A percentile compares a stretch with the other conserved stretches of the same genome.
These are phyloP conservation scores for Candida krabiensis DNA, from an alignment of 805 yeast genomes.

Conservation along the genomic window DNA sequence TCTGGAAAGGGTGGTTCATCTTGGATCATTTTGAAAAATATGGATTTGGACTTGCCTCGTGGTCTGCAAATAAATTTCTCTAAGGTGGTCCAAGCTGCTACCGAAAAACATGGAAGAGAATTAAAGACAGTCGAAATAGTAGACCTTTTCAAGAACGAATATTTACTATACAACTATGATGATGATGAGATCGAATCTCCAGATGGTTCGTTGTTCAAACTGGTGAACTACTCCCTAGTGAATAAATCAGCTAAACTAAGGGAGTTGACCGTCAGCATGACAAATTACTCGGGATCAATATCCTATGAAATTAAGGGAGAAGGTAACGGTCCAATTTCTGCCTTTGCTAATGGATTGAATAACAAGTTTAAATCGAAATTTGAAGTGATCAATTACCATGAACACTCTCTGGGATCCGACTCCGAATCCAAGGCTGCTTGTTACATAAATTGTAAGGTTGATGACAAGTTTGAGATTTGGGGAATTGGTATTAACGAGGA, in stretches of 20 bases:
- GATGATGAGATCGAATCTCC: constrained; percentile 23
- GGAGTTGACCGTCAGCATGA: constrained; percentile 47
- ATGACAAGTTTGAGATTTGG: constrained; percentile 38
- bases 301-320: constrained; percentile 46
- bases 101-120: constrained; percentile 74
- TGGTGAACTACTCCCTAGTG: constrained; percentile 26
- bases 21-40: constrained; percentile 74
- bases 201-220: constrained; percentile 22
- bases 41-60: constrained; percentile 81
- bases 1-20: constrained; percentile 90
- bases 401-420: constrained; percentile 77
- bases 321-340: constrained; percentile 85
- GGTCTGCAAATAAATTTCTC: constrained; percentile 78
- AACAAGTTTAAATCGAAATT: constrained; percentile 46
- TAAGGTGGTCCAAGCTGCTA: constrained; percentile 63
- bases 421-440: constrained; percentile 75
- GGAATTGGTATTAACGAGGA: constrained; percentile 61
- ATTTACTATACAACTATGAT: constrained; percentile 39
- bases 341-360: constrained; percentile 63
- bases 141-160: constrained; percentile 61
- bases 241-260: constrained; percentile 41
- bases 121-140: constrained; percentile 63
- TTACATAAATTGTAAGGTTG: constrained; percentile 46
- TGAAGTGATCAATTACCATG: constrained; percentile 70
- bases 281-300: constrained; percentile 38